These are phyloP conservation scores for Ascochyta clinopodiicola DNA, from an alignment of 2,329 filamentous ascomycete species.

Conservation along the genomic window DNA sequence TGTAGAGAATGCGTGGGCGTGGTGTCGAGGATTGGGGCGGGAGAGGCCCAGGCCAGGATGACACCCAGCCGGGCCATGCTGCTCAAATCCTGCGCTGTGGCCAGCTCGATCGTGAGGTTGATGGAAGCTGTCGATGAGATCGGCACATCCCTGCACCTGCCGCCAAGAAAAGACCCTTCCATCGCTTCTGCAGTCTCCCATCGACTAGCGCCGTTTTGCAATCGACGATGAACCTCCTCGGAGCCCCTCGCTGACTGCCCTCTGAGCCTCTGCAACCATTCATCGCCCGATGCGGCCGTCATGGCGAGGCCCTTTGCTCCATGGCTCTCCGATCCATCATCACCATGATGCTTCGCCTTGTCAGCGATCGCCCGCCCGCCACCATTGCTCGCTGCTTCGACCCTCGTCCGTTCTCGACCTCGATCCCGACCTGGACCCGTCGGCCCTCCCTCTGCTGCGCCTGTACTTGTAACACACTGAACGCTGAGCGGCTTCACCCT, in stretches of 20 bases:
- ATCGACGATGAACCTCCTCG: constrained; percentile 12
- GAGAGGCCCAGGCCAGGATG: background rate
- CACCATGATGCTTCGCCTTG: background rate
- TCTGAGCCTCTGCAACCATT: background rate
- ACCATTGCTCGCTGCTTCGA: background rate
- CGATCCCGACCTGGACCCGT: too few species aligned
- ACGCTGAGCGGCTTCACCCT: too few species aligned
- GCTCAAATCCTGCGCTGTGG: background rate
- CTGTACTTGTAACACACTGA: too few species aligned
- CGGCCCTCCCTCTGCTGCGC: too few species aligned
- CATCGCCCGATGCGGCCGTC: constrained; percentile 1
- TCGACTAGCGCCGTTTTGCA: background rate
- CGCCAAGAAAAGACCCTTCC: background rate
- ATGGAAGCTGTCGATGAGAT: constrained; percentile 2
- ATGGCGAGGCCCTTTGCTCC: background rate
- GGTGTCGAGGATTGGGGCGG: background rate
- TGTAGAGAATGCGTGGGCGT: background rate
- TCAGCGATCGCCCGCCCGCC: background rate
- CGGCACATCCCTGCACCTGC: constrained; percentile 5
- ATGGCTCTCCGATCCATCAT: background rate
- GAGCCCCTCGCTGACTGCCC: too few species aligned
- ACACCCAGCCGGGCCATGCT: constrained; percentile 1
- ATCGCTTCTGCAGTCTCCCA: background rate
- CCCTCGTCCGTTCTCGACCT: too few species aligned
- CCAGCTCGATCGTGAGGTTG: constrained; percentile 16